These are phyloP conservation scores for Triticum dicoccoides DNA, from an alignment of 176 grass and related monocot genomes.

Conservation along the genomic window DNA sequence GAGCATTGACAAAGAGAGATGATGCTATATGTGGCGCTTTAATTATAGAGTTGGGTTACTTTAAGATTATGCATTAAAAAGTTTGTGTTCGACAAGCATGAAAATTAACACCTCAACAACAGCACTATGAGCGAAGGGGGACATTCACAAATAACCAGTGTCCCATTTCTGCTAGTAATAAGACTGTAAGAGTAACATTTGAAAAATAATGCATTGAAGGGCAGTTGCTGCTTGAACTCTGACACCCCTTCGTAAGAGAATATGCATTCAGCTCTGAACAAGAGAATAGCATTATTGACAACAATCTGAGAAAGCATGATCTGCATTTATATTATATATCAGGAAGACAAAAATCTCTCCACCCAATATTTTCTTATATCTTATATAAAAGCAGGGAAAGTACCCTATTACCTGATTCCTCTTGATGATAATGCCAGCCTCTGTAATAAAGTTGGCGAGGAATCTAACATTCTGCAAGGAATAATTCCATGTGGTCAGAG, in stretches of 20 bases:
- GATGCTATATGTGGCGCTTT: background rate
- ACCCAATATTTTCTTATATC: background rate
- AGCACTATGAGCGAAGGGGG: background rate
- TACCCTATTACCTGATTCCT: slow-evolving; percentile 77
- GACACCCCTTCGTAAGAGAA: background rate
- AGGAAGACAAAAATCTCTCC: background rate
- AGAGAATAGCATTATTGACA: background rate
- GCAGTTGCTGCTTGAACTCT: background rate
- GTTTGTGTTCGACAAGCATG: background rate
- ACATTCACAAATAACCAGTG: background rate
- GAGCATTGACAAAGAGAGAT: background rate
- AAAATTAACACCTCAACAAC: background rate
- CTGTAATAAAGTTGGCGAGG: slow-evolving; percentile 79
- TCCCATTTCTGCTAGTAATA: background rate
- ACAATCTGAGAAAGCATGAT: slow-evolving; percentile 1
- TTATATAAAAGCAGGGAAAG: background rate
- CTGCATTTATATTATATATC: background rate
- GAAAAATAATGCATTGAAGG: background rate
- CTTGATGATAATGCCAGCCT: slow-evolving; percentile 93
- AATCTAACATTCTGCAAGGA: slow-evolving; percentile 91
- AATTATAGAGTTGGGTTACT: background rate
- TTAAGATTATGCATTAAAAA: background rate
- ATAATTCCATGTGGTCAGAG: slow-evolving; percentile 33
- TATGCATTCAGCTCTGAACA: background rate
- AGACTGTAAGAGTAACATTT: background rate